Conservation (phyloP, 1,139 yeast species). For the Kodamaea anthophila region DNA sequence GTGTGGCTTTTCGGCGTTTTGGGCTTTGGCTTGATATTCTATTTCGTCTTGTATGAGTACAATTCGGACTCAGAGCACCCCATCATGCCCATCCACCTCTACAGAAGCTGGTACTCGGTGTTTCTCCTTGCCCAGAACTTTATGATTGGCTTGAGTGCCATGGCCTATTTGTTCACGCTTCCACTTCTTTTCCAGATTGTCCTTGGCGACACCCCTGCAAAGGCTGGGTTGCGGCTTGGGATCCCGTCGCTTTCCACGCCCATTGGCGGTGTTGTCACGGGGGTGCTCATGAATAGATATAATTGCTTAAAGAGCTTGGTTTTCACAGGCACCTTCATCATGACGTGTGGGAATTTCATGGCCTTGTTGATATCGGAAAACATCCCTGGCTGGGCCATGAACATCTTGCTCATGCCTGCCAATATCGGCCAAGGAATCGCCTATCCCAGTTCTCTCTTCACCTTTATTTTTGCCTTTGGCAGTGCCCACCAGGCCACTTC, state of each 20-base stretch:
- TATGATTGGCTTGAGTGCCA: slow-evolving; percentile 31
- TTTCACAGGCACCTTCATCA: slow-evolving; percentile 22
- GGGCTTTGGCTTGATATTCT: slow-evolving; percentile 10
- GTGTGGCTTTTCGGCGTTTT: slow-evolving; percentile 11
- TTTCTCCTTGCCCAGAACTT: slow-evolving; percentile 24
- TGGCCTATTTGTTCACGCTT: slow-evolving; percentile 32
- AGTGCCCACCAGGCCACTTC: slow-evolving; percentile 28
- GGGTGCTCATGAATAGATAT: slow-evolving; percentile 25
- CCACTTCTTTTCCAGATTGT: slow-evolving; percentile 34
- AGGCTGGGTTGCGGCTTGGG: slow-evolving; percentile 27
- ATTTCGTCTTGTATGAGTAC: slow-evolving; percentile 18
- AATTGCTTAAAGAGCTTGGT: slow-evolving; percentile 17
- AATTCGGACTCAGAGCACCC: slow-evolving; percentile 25
- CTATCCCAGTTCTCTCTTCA: slow-evolving; percentile 32
- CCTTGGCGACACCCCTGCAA: slow-evolving; percentile 21
- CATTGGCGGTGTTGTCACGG: slow-evolving; percentile 34
- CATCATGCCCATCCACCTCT: slow-evolving; percentile 29
- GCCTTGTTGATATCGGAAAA: slow-evolving; percentile 19
- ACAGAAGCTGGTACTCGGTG: slow-evolving; percentile 18
- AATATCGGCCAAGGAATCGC: slow-evolving; percentile 37
- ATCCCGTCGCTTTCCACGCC: slow-evolving; percentile 36
- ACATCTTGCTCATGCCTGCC: slow-evolving; percentile 26
- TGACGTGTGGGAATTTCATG: slow-evolving; percentile 28
- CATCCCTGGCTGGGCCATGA: slow-evolving; percentile 19
- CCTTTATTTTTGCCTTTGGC: slow-evolving; percentile 31